Percentiles rank a stretch among this genome's conserved stretches.
phyloP scores from a whole-genome alignment of 352 stramenopile genomes.

The Aphanomyces cochlioides region DNA sequence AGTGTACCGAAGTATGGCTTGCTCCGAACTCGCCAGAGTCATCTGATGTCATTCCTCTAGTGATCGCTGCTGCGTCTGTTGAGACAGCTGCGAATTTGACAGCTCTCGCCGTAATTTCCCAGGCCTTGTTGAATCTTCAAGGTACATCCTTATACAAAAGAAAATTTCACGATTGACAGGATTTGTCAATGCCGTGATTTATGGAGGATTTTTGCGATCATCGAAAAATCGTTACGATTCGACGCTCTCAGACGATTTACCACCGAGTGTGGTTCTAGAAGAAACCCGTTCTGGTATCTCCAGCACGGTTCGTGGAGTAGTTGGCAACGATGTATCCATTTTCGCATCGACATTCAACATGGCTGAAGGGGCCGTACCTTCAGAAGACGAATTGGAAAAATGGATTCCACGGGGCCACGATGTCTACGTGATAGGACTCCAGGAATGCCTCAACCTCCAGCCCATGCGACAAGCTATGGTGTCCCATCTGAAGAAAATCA shows the following conservation, averaged over 20 bases:
- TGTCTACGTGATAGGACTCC: constrained; percentile 86
- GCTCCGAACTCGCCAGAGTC: not conserved
- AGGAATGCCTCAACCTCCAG: constrained; percentile 86
- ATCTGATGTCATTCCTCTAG: too few species aligned
- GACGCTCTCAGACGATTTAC: not conserved
- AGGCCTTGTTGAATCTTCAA: constrained; percentile 1
- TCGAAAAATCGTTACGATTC: not conserved
- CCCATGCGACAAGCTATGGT: constrained; percentile 67
- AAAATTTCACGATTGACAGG: constrained; percentile 1
- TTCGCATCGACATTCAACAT: constrained; percentile 30
- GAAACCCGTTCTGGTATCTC: constrained; percentile 37
- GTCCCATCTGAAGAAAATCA: constrained; percentile 51
- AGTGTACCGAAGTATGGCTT: constrained; percentile 12
- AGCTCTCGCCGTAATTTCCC: not conserved
- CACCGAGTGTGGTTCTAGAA: constrained; percentile 1
- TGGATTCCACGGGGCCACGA: constrained; percentile 88
- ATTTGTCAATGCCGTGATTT: constrained; percentile 32
- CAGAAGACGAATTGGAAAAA: constrained; percentile 31
- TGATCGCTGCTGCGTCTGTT: too few species aligned
- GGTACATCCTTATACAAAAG: not conserved
- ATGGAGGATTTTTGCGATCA: constrained; percentile 14
- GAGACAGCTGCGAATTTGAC: not conserved
- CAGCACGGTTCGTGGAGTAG: constrained; percentile 40
- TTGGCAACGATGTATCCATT: constrained; percentile 35
- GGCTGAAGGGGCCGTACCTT: constrained; percentile 9